These are phyloP conservation scores for Deinandra increscens DNA, from an alignment of 129 eudicot genomes.

Conservation along the genomic window DNA sequence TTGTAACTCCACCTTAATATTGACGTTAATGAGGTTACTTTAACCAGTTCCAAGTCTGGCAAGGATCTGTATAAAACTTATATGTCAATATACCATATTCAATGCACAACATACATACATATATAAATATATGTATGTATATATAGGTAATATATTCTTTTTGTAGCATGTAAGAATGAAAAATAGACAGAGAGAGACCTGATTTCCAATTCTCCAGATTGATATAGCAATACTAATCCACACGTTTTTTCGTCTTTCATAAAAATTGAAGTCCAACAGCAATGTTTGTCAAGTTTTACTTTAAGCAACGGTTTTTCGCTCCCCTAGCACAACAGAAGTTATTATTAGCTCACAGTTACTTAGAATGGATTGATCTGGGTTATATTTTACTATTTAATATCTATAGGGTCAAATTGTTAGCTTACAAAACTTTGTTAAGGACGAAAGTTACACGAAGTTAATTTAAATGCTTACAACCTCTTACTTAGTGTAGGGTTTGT, in stretches of 20 bases:
- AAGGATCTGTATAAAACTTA: slow-evolving; percentile 58
- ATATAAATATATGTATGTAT: background rate
- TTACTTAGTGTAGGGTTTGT: background rate
- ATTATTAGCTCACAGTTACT: slow-evolving; percentile 20
- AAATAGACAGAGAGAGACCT: slow-evolving; percentile 45
- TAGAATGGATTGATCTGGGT: background rate
- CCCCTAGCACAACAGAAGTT: slow-evolving; percentile 47
- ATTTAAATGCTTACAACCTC: background rate
- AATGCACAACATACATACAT: background rate
- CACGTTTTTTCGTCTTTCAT: slow-evolving; percentile 47
- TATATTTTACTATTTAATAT: background rate
- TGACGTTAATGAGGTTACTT: slow-evolving; percentile 56
- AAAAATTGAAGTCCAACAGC: slow-evolving; percentile 78
- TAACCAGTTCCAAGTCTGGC: slow-evolving; percentile 70
- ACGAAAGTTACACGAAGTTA: background rate
- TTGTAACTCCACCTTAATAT: slow-evolving; percentile 80
- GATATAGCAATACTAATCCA: slow-evolving; percentile 62
- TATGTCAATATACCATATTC: slow-evolving; percentile 15
- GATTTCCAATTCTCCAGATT: slow-evolving; percentile 82
- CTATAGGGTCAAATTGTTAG: background rate
- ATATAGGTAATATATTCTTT: background rate
- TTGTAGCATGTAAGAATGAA: slow-evolving; percentile 21
- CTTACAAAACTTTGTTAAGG: no score
- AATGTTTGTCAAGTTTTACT: slow-evolving; percentile 62
- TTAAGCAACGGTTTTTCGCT: slow-evolving; percentile 55